Evolutionary conservation across 768 basidiomycete genomes (phyloP).

Genomic region (Coprinopsis sp.): DNA sequence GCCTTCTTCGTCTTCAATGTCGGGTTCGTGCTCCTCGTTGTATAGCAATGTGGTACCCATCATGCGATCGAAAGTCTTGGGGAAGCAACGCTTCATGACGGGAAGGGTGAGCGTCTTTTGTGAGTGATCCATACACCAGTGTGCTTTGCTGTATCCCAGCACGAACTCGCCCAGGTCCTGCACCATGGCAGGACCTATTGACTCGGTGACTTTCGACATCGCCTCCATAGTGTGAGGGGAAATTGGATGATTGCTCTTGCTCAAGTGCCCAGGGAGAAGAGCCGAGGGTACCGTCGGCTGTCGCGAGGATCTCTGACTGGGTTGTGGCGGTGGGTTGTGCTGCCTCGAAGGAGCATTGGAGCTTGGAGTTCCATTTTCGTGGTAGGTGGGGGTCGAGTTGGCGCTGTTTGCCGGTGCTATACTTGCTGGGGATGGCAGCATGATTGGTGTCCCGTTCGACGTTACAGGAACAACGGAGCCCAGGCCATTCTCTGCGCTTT

Average conservation of each 20-base stretch:
- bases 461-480: conserved; percentile 25
- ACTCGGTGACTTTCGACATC: conserved; percentile 39
- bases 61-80: conserved; percentile 71
- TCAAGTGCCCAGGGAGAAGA: conserved; percentile 34
- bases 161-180: conserved; percentile 41
- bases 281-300: conserved; percentile 30
- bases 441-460: conserved; percentile 52
- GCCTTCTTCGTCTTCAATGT: conserved; percentile 81
- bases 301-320: conserved; percentile 28
- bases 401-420: conserved; percentile 64
- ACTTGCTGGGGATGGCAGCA: conserved; percentile 78
- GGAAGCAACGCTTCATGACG: conserved; percentile 65
- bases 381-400: conserved; percentile 71
- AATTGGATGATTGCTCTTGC: conserved; percentile 32
- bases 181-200: conserved; percentile 39
- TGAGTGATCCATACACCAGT: conserved; percentile 45
- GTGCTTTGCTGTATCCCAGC: conserved; percentile 33
- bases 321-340: conserved; percentile 25
- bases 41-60: conserved; percentile 56
- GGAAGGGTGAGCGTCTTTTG: conserved; percentile 60
- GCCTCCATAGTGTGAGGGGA: conserved; percentile 40
- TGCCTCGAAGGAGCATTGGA: conserved; percentile 27
- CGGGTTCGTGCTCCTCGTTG: conserved; percentile 72
- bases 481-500: conserved; percentile 25
- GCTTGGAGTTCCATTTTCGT: conserved; percentile 53